These are phyloP conservation scores for Penicillium coffeae DNA, from an alignment of 495 filamentous ascomycete species.

Conservation along the genomic window DNA sequence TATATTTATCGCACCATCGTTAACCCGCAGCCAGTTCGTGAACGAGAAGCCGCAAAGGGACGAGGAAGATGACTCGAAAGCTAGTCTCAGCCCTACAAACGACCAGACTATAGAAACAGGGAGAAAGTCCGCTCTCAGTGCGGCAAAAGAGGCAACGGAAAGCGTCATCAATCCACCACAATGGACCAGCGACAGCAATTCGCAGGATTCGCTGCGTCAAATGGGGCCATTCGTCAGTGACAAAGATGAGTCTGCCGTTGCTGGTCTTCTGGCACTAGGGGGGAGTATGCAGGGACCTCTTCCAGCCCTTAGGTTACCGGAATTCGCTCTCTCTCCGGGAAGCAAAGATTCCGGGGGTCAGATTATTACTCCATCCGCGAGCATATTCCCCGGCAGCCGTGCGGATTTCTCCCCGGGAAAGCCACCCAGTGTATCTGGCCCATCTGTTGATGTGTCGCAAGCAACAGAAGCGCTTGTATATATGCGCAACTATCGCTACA, in stretches of 20 bases:
- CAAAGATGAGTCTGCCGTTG: constrained; percentile 32
- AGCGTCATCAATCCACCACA: too few species aligned
- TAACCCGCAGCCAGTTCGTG: constrained; percentile 22
- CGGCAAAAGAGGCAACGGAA: background rate
- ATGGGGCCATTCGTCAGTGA: constrained; percentile 12
- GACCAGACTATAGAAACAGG: background rate
- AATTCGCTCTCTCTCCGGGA: constrained; percentile 8
- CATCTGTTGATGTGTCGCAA: constrained; percentile 1
- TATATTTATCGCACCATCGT: background rate
- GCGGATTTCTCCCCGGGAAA: background rate
- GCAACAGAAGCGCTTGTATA: constrained; percentile 22
- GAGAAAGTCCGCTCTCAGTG: background rate
- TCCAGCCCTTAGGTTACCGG: constrained; percentile 7
- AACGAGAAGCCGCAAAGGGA: constrained; percentile 16
- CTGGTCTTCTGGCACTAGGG: constrained; percentile 32
- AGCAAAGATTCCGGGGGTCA: background rate
- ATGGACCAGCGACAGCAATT: background rate
- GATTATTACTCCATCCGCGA: background rate
- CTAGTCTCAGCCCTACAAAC: background rate
- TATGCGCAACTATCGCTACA: constrained; percentile 33
- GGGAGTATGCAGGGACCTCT: constrained; percentile 9
- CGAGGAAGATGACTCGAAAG: background rate
- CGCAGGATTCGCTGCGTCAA: background rate
- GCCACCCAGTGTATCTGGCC: background rate
- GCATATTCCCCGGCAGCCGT: background rate